phyloP scores from a whole-genome alignment of 2,329 filamentous ascomycete species.

The Alternaria sp. region DNA sequence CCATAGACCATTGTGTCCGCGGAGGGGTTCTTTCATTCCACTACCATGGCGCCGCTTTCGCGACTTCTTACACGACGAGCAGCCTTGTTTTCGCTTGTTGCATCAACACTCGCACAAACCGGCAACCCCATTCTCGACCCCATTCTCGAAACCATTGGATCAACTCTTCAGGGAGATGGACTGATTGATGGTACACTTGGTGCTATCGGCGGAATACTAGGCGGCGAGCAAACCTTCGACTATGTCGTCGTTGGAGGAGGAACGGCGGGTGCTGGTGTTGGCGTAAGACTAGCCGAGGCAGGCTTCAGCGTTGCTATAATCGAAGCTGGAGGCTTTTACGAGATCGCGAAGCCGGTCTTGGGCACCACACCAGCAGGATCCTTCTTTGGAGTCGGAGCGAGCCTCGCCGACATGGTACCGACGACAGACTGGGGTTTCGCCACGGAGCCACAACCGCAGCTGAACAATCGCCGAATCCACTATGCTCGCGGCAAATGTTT shows the following conservation, averaged over 20 bases:
- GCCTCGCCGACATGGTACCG: neutral
- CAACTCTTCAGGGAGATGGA: neutral
- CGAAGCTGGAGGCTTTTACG: neutral
- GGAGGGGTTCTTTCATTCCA: neutral
- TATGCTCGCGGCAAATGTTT: slow-evolving; percentile 44
- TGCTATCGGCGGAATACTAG: neutral
- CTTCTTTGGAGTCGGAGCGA: neutral
- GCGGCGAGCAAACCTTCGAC: neutral
- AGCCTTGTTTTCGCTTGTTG: neutral
- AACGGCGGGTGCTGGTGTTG: neutral
- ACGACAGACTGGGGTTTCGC: slow-evolving; percentile 36
- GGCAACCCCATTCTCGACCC: neutral
- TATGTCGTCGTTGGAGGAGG: neutral
- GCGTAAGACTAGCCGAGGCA: neutral
- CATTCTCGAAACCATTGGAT: neutral
- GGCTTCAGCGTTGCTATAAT: neutral
- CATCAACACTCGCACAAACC: neutral
- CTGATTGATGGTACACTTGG: neutral
- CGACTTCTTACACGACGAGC: neutral
- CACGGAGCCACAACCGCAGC: slow-evolving; percentile 23
- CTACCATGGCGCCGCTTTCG: neutral
- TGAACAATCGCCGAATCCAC: slow-evolving; percentile 32
- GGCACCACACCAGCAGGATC: neutral
- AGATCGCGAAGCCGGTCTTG: neutral
- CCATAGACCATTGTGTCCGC: neutral